phyloP scores from a whole-genome alignment of 2,329 filamentous ascomycete species.

The Trichoderma arundinaceum region DNA sequence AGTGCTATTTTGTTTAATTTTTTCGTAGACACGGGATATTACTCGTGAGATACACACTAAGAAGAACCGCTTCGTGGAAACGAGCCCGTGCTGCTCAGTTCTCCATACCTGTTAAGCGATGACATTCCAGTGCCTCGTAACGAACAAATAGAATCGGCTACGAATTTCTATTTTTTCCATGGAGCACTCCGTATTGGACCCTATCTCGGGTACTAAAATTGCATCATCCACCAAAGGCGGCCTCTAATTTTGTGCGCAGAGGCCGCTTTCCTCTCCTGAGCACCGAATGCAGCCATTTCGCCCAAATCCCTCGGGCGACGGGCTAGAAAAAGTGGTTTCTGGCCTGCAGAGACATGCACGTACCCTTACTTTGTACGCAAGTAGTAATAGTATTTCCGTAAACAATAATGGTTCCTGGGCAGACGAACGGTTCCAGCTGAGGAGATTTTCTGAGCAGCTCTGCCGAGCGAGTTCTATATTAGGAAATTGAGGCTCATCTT shows the following conservation, averaged over 20 bases:
- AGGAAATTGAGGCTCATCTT: too few species aligned
- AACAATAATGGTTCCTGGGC: too few species aligned
- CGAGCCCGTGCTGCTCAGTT: not conserved
- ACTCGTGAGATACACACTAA: not conserved
- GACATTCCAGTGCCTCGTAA: not conserved
- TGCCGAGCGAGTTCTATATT: too few species aligned
- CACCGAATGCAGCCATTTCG: not conserved
- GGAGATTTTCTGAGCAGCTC: too few species aligned
- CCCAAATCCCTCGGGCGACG: not conserved
- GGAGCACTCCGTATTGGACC: not conserved
- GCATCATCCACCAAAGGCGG: too few species aligned
- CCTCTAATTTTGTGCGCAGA: not conserved
- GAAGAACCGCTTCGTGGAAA: not conserved
- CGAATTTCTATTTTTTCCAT: constrained; percentile 3
- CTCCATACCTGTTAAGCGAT: constrained; percentile 10
- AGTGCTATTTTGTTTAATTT: not conserved
- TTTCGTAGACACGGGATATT: not conserved
- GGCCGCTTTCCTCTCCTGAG: not conserved
- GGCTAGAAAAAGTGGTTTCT: not conserved
- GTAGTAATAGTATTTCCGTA: too few species aligned
- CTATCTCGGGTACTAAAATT: constrained; percentile 1
- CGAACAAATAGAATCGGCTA: not conserved
- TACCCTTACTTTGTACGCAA: too few species aligned
- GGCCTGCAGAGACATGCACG: too few species aligned
- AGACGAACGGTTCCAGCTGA: too few species aligned